Base-by-base conservation (phyloP, 257 asterid species). In the Knoxia roxburghii region DNA sequence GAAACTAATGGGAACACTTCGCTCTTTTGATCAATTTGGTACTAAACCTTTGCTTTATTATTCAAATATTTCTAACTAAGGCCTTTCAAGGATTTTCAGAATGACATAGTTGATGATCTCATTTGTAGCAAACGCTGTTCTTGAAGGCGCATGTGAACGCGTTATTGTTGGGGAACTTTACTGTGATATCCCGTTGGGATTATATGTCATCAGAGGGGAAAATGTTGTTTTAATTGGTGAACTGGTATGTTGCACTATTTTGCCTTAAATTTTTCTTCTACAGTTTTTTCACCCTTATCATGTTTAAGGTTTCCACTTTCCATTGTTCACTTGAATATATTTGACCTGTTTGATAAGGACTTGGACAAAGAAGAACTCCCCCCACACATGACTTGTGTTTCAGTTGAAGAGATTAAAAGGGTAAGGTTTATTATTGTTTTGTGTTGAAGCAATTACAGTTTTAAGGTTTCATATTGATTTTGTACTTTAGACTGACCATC, bases 211-310 rank as follows among this genome's bases (percentile, higher is more conserved):
- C 57, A 95, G 99, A 48, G 97, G 99, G 66, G 99, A 93, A 77
- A 93, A 93, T 73, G 99, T 93, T 60, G 99, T 93, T 72, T 82
- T 93, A 72, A 93, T 93, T 48, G 99, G 99, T 75, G 99, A 93
- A 76, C 95, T 93, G 95, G 99, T 93, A 88, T 63, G 73, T 35
- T 57, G 75, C 48, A 46, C 20, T 70, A 49, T 29, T 68, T 56
- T 73, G 17, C 26, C 61, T 50, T 59, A 23, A 5, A 8, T 55
- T 57, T 46, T 2, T 46, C 51, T 46, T n/a, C 9, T 4, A 37
- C 41, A 3, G 9, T 37, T 9, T 37, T 46, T 29, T 56, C 27
- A 59, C 24, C 49, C 5, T 3, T n/a, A 15, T 9, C 9, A 33
- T 6, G 37, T 5, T 49, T 45, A 52, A 46, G 53, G 20, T 33